Base-by-base conservation (phyloP, 331 rosid genomes). In the Dryas integrifolia region DNA sequence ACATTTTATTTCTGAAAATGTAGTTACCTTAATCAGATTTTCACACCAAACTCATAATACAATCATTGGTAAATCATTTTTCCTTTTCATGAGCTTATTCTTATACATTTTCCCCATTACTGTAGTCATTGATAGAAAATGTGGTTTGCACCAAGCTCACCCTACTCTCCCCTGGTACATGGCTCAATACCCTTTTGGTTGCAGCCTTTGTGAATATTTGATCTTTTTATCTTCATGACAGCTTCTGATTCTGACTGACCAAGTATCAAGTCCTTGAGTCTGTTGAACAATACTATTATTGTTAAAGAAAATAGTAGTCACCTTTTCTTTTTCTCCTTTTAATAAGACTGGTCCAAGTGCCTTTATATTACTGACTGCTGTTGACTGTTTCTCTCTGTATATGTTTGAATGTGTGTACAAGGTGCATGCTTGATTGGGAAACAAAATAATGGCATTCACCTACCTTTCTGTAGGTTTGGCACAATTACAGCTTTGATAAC, bases 401-500 rank as follows among this genome's bases (percentile, higher is more conserved):
- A 12, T 56, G 50, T 5, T 69, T 40, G 26, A 68, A 50, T 15
- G n/a, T 35, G 46, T 58, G 69, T 61, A 43, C 21, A 60, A 44
- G 50, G 47, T 15, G 51, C 35, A 6, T 62, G 21, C 11, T 24
- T 16, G 58, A 35, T 60, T 69, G 44, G 44, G 68, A 47, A 65
- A 55, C 64, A 63, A 52, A 67, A 30, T 24, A 79, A 73, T 80
- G 77, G 75, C 74, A 3, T 9, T 84, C 48, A 65, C 76, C 48
- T 72, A 45, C 66, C 73, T 58, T 77, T 69, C 49, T 81, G 77
- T 79, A 93, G 98, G 96, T 93, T 45, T 93, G 98, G 98, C 98
- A 93, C 86, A 93, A 93, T 80, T 93, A 91, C 72, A 93, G 98
- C 89, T 93, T 93, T 57, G 98, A 93, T 77, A 82, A 86, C 80